These are phyloP conservation scores for Bremia lactucae DNA, from an alignment of 352 stramenopile species.

Conservation along the genomic window DNA sequence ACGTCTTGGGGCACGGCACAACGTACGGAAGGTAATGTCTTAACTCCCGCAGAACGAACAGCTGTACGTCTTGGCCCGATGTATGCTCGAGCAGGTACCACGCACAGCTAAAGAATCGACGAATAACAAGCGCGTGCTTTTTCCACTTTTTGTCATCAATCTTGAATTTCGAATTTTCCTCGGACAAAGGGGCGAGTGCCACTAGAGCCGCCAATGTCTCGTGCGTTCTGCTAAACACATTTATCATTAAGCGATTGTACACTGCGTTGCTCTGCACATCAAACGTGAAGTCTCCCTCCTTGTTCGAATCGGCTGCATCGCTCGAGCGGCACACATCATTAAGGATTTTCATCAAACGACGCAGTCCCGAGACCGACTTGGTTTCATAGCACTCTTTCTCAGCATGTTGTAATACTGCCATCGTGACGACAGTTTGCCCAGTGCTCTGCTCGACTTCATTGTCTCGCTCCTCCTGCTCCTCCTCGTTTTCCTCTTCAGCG, in stretches of 20 bases:
- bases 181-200: slow-evolving; percentile 20
- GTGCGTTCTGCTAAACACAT: slow-evolving; percentile 84
- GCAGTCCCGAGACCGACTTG: slow-evolving; percentile 80
- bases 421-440: slow-evolving; percentile 62
- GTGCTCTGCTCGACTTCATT: slow-evolving; percentile 18
- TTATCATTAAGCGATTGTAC: slow-evolving; percentile 94
- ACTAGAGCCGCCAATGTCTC: slow-evolving; percentile 81
- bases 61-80: slow-evolving; percentile 63
- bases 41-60: slow-evolving; percentile 77
- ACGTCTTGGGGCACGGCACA: slow-evolving; percentile 55
- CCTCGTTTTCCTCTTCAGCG: slow-evolving; percentile 11
- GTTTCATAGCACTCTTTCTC: slow-evolving; percentile 87
- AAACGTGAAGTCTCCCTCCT: slow-evolving; percentile 77
- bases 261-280: slow-evolving; percentile 89
- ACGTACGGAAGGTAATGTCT: slow-evolving; percentile 65
- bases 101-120: slow-evolving; percentile 87
- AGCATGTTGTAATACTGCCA: slow-evolving; percentile 58
- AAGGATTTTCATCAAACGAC: slow-evolving; percentile 89
- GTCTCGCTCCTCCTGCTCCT: slow-evolving; percentile 12
- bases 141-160: slow-evolving; percentile 76
- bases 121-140: slow-evolving; percentile 73
- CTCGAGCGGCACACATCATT: slow-evolving; percentile 90
- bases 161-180: slow-evolving; percentile 28
- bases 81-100: slow-evolving; percentile 89
- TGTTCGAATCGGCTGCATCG: slow-evolving; percentile 64